phyloP scores from a whole-genome alignment of 2,329 filamentous ascomycete genomes.

The Colletotrichum destructivum region DNA sequence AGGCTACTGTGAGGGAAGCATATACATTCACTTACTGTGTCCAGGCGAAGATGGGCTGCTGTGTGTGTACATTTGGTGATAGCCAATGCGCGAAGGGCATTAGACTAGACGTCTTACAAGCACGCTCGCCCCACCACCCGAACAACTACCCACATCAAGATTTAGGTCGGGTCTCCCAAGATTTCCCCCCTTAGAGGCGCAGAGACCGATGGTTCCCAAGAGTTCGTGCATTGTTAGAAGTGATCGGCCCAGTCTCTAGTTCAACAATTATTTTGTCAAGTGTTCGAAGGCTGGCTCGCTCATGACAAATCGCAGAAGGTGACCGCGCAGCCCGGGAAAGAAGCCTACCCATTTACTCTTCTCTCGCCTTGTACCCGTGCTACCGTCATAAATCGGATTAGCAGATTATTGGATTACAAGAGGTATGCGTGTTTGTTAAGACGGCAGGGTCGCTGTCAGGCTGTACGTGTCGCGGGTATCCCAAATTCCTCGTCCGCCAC shows the following conservation, averaged over 20 bases:
- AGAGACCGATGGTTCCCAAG: neutral
- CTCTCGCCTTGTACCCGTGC: conserved; percentile 81
- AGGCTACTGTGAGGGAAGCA: neutral
- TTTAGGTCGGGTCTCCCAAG: neutral
- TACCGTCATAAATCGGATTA: conserved; percentile 64
- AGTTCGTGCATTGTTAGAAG: neutral
- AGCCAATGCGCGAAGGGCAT: neutral
- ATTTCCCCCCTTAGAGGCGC: neutral
- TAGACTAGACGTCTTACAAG: neutral
- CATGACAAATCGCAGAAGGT: conserved; percentile 46
- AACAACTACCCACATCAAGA: neutral
- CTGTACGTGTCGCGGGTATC: neutral
- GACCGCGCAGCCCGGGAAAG: conserved; percentile 48
- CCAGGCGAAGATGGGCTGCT: neutral
- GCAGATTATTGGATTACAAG: conserved; percentile 81
- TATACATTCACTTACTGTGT: no score
- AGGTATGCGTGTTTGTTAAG: conserved; percentile 54
- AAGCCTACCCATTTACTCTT: conserved; percentile 59
- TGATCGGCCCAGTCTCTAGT: neutral
- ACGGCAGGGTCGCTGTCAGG: neutral
- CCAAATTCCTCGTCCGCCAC: neutral
- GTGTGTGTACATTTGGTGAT: no score
- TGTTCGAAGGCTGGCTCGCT: conserved; percentile 48
- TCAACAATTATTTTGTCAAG: no score
- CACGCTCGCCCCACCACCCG: neutral